Base-by-base conservation (phyloP, 345 rosid genomes). In the Toxicodendron radicans region DNA sequence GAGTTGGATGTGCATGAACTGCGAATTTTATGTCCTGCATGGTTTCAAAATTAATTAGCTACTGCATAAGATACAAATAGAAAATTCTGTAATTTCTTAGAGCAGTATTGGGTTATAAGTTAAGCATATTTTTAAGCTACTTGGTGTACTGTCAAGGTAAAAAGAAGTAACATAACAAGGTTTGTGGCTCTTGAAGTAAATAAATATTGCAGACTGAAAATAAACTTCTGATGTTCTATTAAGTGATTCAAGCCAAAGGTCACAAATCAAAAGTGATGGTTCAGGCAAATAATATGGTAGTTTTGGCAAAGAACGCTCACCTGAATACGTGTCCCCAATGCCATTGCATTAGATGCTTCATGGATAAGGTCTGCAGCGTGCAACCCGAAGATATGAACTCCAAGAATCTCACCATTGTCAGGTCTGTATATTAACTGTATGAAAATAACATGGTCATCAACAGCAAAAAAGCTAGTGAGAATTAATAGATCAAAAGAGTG, bases 331-430 rank as follows among this genome's bases (percentile, higher is more conserved):
- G 98, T 90, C 58, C 97, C 98, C 71, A 96, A 71, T 51, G 97
- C 97, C 58, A 96, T 90, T 7, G 99, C 99, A 78, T 96, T 96
- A 33, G 99, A 96, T 58, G 98, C 99, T 91, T 95, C 99, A 64
- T 95, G 99, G 83, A 95, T 95, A 73, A 95, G 98, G 79, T 95
- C 99, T 57, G 99, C 99, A 32, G 99, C 98, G 66, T 95, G 99
- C 82, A 95, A 79, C 53, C 99, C 99, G 76, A 95, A 89, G 49
- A 95, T 95, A 81, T 93, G 99, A 76, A 95, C 98, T 68, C 99
- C 99, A 41, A 95, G 88, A 51, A 95, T 93, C 83, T 95, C 99
- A 71, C 99, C 99, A 27, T 78, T 93, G 81, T 95, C 98, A 13
- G 98, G 97, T 78, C 98, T 88, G 81, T 95, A 95, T 82, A 95